phyloP scores from a whole-genome alignment of 495 filamentous ascomycete species.

The Delitschia confertaspora region DNA sequence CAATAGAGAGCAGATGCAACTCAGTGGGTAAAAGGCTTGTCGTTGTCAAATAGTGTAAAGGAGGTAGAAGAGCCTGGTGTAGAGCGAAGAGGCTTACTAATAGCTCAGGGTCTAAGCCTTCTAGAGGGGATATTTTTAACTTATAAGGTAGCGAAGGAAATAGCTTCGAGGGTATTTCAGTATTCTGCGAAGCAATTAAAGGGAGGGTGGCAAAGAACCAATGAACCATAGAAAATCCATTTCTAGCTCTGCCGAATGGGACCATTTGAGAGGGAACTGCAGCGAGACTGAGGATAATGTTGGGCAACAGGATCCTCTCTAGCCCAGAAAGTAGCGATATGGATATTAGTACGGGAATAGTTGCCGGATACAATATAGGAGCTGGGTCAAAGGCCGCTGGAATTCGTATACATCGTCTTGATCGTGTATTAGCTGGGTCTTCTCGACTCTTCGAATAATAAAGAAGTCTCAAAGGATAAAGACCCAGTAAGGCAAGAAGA shows the following conservation, averaged over 20 bases:
- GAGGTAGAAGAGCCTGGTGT: conserved; percentile 68
- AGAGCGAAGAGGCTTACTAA: conserved; percentile 70
- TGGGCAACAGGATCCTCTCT: conserved; percentile 55
- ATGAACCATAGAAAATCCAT: conserved; percentile 49
- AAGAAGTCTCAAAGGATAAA: conserved; percentile 25
- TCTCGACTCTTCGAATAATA: conserved; percentile 15
- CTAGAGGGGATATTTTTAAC: conserved; percentile 15
- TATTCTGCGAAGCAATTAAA: conserved; percentile 43
- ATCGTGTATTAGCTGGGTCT: conserved; percentile 2
- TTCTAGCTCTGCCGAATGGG: conserved; percentile 46
- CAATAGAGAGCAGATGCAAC: conserved; percentile 72
- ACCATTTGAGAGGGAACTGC: conserved; percentile 66
- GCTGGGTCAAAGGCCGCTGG: conserved; percentile 67
- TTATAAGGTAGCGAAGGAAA: conserved; percentile 26
- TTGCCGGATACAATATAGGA: conserved; percentile 74
- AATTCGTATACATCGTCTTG: conserved; percentile 41
- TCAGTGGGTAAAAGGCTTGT: conserved; percentile 82
- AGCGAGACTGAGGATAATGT: conserved; percentile 70
- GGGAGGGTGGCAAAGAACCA: conserved; percentile 65
- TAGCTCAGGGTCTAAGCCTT: conserved; percentile 46
- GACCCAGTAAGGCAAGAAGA: conserved; percentile 5
- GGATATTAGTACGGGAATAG: conserved; percentile 69
- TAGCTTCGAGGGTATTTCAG: conserved; percentile 27
- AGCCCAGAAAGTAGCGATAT: conserved; percentile 58
- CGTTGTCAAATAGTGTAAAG: conserved; percentile 69